Evolutionary conservation across 129 eudicot species (phyloP).

Genomic region (carrot (Daucus carota)): DNA sequence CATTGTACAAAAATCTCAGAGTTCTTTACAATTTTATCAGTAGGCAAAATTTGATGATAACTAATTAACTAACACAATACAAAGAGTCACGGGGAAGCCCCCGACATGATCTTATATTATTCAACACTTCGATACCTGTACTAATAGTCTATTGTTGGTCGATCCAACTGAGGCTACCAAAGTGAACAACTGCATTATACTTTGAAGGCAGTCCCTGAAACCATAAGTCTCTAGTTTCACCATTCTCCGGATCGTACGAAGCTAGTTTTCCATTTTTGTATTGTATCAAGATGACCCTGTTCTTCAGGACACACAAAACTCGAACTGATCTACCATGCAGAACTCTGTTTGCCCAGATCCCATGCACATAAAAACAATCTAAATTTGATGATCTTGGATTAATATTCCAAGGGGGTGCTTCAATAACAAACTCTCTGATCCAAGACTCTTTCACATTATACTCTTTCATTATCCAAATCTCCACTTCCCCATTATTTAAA

Average conservation of each 20-base stretch:
- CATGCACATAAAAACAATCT: background rate
- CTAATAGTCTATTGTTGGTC: background rate
- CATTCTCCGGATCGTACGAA: background rate
- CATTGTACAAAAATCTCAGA: background rate
- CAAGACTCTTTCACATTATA: background rate
- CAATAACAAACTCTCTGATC: background rate
- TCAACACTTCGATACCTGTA: no score
- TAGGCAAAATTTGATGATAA: no score
- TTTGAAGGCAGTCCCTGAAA: background rate
- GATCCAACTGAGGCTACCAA: background rate
- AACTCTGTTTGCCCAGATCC: background rate
- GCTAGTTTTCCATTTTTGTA: constrained; percentile 13
- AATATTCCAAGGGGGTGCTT: background rate
- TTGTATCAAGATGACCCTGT: background rate
- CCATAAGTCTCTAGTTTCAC: background rate
- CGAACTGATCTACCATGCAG: background rate
- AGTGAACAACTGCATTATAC: background rate
- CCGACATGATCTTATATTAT: no score
- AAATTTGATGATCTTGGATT: background rate
- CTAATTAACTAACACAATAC: no score
- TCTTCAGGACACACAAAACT: background rate
- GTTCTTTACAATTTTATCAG: background rate
- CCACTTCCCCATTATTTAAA: constrained; percentile 1
- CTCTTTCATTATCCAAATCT: constrained; percentile 43
- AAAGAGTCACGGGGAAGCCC: no score